Percentiles rank a stretch among this genome's conserved stretches.
These are phyloP conservation scores for Cladosporium oxysporum DNA, from an alignment of 2,329 filamentous ascomycete species.

Conservation along the genomic window DNA sequence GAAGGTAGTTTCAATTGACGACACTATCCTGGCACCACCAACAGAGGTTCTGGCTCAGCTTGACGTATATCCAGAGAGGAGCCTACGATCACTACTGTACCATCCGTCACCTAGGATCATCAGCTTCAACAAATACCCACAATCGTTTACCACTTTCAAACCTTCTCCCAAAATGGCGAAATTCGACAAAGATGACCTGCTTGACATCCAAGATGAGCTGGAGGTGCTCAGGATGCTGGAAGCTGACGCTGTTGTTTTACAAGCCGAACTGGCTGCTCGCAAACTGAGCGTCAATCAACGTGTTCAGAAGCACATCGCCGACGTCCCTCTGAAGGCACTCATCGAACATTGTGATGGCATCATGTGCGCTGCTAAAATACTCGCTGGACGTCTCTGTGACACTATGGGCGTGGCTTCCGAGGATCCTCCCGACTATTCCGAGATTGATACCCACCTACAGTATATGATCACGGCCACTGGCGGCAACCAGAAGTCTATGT, in stretches of 20 bases:
- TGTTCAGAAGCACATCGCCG: constrained; percentile 40
- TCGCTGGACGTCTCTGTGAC: constrained; percentile 36
- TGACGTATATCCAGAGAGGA: constrained; percentile 3
- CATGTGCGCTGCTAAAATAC: constrained; percentile 44
- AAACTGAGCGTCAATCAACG: constrained; percentile 41
- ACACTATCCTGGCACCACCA: constrained; percentile 7
- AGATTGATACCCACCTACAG: constrained; percentile 25
- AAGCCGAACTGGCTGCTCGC: constrained; percentile 30
- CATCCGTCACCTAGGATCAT: constrained; percentile 11
- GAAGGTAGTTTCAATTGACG: constrained; percentile 8
- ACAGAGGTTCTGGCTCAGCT: constrained; percentile 14
- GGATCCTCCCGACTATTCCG: constrained; percentile 27
- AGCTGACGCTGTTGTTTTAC: constrained; percentile 31
- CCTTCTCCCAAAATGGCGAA: background rate
- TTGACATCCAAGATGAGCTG: constrained; percentile 42
- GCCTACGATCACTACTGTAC: constrained; percentile 3
- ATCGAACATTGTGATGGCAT: constrained; percentile 47
- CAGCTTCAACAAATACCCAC: constrained; percentile 12
- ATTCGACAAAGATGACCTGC: constrained; percentile 15
- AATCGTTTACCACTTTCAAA: constrained; percentile 15
- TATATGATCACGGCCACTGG: constrained; percentile 27
- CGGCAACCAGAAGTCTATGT: constrained; percentile 18
- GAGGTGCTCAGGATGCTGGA: constrained; percentile 41
- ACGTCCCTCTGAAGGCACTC: constrained; percentile 42
- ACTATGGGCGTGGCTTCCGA: constrained; percentile 30